phyloP scores from a whole-genome alignment of 2,329 filamentous ascomycete species.

The Thermoascus crustaceus region DNA sequence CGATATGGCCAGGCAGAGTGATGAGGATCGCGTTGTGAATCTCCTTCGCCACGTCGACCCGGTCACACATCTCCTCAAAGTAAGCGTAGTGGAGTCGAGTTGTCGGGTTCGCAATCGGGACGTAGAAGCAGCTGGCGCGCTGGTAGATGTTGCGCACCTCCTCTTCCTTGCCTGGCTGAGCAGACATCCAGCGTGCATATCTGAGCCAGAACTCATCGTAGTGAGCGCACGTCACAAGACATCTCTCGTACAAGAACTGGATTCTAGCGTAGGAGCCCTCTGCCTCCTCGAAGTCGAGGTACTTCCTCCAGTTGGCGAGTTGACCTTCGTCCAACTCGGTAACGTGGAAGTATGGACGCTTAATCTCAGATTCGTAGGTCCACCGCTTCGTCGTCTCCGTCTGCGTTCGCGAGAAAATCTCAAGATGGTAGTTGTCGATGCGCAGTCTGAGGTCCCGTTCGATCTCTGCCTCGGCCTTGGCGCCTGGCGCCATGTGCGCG shows the following conservation, averaged over 20 bases:
- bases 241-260: slow-evolving; percentile 86
- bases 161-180: slow-evolving; percentile 71
- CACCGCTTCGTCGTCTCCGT: slow-evolving; percentile 85
- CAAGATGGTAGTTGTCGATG: slow-evolving; percentile 72
- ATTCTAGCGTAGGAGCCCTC: slow-evolving; percentile 69
- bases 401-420: slow-evolving; percentile 73
- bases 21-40: slow-evolving; percentile 76
- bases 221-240: slow-evolving; percentile 81
- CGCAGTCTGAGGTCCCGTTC: slow-evolving; percentile 75
- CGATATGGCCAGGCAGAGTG: slow-evolving; percentile 69
- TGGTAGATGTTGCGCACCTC: slow-evolving; percentile 89
- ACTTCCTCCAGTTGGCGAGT: slow-evolving; percentile 86
- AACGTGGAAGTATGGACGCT: slow-evolving; percentile 93
- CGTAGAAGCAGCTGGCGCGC: slow-evolving; percentile 73
- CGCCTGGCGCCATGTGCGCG: slow-evolving; percentile 31
- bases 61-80: slow-evolving; percentile 80
- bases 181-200: slow-evolving; percentile 91
- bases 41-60: slow-evolving; percentile 68
- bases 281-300: slow-evolving; percentile 87
- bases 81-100: slow-evolving; percentile 87
- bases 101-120: slow-evolving; percentile 75
- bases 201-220: slow-evolving; percentile 98
- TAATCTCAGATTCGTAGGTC: slow-evolving; percentile 91
- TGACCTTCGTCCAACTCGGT: slow-evolving; percentile 83
- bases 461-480: slow-evolving; percentile 64